Conservation (phyloP, 2,329 filamentous ascomycete species). For the Cryoendolithus antarcticus region DNA sequence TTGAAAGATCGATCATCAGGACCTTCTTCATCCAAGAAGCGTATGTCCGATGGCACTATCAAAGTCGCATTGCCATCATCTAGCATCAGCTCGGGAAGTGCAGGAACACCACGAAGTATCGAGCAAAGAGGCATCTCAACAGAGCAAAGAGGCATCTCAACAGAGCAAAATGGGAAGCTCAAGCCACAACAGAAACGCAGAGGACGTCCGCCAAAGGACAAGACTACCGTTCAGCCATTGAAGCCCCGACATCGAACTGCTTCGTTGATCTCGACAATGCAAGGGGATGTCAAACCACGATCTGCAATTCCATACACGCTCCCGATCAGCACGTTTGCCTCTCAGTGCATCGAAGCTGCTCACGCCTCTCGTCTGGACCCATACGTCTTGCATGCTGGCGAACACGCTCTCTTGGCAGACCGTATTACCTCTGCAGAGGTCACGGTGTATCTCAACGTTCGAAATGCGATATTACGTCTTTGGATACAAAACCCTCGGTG, state of each 20-base stretch:
- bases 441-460: constrained; percentile 88
- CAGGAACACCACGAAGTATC: too few relatives aligned
- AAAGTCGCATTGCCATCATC: too few relatives aligned
- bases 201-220: constrained; percentile 21
- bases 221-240: constrained; percentile 6
- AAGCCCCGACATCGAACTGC: constrained; percentile 11
- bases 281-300: constrained; percentile 18
- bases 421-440: constrained; percentile 82
- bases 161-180: neutral
- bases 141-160: neutral
- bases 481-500: constrained; percentile 82
- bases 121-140: too few relatives aligned
- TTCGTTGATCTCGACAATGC: constrained; percentile 14
- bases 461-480: constrained; percentile 82
- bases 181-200: constrained; percentile 15
- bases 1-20: too few relatives aligned
- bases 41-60: too few relatives aligned
- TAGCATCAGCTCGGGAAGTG: too few relatives aligned
- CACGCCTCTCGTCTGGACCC: constrained; percentile 83
- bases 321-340: constrained; percentile 68
- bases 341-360: constrained; percentile 79
- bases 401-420: constrained; percentile 67
- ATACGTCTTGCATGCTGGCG: constrained; percentile 72
- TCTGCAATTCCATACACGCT: constrained; percentile 74
- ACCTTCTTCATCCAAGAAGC: too few relatives aligned